A percentile compares a stretch with the other conserved stretches of the same genome.
Evolutionary conservation across 306 rosid species (phyloP).

Genomic region (Casuarina cunninghamiana): DNA sequence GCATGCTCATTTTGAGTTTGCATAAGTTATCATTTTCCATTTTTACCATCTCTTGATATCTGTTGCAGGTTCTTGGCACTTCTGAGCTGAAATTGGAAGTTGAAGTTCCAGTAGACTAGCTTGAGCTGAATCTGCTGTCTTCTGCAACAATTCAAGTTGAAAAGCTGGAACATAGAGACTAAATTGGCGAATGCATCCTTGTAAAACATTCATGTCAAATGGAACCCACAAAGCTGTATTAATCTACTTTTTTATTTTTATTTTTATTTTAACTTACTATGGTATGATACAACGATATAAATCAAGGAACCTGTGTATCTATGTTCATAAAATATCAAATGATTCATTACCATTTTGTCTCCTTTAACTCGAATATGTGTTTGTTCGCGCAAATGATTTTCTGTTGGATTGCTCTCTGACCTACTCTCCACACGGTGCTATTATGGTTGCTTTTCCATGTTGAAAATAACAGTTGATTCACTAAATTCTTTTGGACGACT

Average conservation of each 20-base stretch:
- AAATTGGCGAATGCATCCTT: background rate
- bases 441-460: background rate
- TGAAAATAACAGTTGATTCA: background rate
- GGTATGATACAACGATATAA: background rate
- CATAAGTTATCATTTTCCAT: background rate
- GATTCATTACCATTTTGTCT: background rate
- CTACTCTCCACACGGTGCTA: background rate
- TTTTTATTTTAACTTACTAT: background rate
- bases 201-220: slow-evolving; percentile 10
- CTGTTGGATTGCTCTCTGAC: background rate
- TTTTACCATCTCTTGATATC: slow-evolving; percentile 15
- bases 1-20: background rate
- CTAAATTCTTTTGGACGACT: background rate
- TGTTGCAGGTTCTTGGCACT: slow-evolving; percentile 64
- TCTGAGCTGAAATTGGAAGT: slow-evolving; percentile 73
- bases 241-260: background rate
- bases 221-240: background rate
- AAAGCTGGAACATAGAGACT: slow-evolving; percentile 17
- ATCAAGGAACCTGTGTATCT: background rate
- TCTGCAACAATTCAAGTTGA: slow-evolving; percentile 16
- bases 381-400: background rate
- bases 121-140: slow-evolving; percentile 7
- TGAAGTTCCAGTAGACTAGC: slow-evolving; percentile 73
- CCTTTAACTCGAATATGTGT: background rate
- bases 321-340: background rate